These are phyloP conservation scores for Hypholoma fasciculare DNA, from an alignment of 768 basidiomycete genomes.

Conservation along the genomic window DNA sequence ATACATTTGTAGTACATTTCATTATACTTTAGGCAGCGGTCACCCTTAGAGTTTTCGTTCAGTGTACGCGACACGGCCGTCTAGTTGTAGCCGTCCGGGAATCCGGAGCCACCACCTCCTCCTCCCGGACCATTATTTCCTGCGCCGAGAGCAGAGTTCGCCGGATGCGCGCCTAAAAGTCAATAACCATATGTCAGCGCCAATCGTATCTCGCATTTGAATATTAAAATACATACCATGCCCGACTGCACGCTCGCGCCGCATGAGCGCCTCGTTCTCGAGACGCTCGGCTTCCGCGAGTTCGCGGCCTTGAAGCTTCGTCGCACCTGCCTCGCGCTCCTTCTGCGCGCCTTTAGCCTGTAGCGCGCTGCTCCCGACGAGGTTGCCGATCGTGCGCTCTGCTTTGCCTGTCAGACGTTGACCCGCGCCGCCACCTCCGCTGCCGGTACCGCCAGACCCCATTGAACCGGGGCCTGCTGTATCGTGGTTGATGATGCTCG, in stretches of 20 bases:
- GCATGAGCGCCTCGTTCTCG: constrained; percentile 47
- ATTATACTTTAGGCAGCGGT: no score
- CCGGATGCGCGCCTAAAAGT: background rate
- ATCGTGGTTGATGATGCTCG: constrained; percentile 18
- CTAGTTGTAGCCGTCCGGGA: background rate
- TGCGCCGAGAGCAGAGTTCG: background rate
- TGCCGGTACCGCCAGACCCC: background rate
- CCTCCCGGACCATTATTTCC: background rate
- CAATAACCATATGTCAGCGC: background rate
- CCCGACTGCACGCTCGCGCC: constrained; percentile 52
- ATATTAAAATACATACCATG: constrained; percentile 35
- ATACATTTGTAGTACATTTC: no score
- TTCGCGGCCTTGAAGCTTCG: constrained; percentile 46
- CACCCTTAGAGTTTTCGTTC: no score
- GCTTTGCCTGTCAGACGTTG: constrained; percentile 44
- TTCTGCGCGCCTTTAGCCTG: constrained; percentile 52
- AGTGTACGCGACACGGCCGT: background rate
- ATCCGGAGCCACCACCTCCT: background rate
- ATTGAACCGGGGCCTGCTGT: constrained; percentile 4
- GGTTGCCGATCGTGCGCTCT: constrained; percentile 44
- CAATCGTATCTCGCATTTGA: background rate
- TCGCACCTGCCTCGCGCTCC: constrained; percentile 48
- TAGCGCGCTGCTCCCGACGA: constrained; percentile 45
- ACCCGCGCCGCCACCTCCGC: constrained; percentile 27
- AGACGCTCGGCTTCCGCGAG: constrained; percentile 56